Base-by-base conservation (phyloP, 2,329 filamentous ascomycete species). In the Talaromyces amestolkiae region DNA sequence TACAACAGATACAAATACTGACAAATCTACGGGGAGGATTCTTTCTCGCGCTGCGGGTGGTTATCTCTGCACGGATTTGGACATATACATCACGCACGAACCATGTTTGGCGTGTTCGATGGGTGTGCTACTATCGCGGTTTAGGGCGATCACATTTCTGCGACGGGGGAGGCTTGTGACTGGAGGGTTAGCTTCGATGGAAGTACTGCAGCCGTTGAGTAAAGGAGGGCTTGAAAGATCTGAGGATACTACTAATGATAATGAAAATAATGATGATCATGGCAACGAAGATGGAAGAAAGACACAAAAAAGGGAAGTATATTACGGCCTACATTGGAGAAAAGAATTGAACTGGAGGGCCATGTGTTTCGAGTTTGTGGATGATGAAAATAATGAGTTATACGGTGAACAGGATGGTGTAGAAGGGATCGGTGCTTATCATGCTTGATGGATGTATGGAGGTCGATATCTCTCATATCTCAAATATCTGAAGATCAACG, bases 41-140 rank as follows among this genome's bases (percentile, higher is more conserved):
- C 86, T 90, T n/a, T 80, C 84, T 2, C 80, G 91, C 64, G 90
- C 95, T 75, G 71, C 90, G 37, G 91, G 92, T 70, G 94, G 94
- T 62, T 99, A 99, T 76, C 87, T 99, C 22, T 98, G 94, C 79
- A 92, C 96, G 70, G 91, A 92, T 63, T 85, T 99, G 35, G 94
- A 98, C 77, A 86, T 99, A 65, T 98, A 97, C 79, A 84, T 96
- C 67, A 97, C 93, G 2, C 93, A 98, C 74, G 95, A 99, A 79
- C 95, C 95, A 5, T 99, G 95, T 75, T 86, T 96, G 67, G 96
- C 96, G 86, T 99, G 95, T 79, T 92, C 91, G 41, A 98, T 98
- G 95, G 95, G 92, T 1, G 90, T 98, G 71, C 84, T 98, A 24
- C 93, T 98, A 75, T 97, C 94, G 9, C 87, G 95, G 60, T 97